Evolutionary conservation across 805 yeast species (phyloP).

Genomic region (Yarrowia sp.): DNA sequence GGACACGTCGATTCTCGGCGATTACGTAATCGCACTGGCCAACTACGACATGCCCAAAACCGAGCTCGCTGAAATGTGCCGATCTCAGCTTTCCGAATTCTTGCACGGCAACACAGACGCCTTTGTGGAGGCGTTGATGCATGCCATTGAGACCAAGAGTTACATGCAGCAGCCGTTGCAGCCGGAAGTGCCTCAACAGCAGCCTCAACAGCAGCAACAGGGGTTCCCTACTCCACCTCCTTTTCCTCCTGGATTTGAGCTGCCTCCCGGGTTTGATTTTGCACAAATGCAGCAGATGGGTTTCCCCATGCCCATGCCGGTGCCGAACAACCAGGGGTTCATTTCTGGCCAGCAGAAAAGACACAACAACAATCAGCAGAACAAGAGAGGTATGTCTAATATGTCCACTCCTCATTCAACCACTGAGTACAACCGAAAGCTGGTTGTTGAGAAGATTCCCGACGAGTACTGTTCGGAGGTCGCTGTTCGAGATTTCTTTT

Average conservation of each 20-base stretch:
- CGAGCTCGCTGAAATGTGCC: constrained; percentile 40
- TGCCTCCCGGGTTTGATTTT: constrained; percentile 23
- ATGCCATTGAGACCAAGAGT: constrained; percentile 34
- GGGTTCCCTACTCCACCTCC: constrained; percentile 12
- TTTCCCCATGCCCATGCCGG: constrained; percentile 29
- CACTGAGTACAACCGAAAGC: constrained; percentile 36
- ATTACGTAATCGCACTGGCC: constrained; percentile 47
- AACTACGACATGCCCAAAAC: constrained; percentile 41
- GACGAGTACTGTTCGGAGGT: constrained; percentile 43
- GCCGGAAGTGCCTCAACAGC: background rate
- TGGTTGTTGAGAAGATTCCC: constrained; percentile 48
- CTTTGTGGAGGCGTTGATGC: constrained; percentile 41
- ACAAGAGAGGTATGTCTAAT: constrained; percentile 22
- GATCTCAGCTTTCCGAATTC: constrained; percentile 44
- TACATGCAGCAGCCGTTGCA: background rate
- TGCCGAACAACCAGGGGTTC: constrained; percentile 33
- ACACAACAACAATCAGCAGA: constrained; percentile 1
- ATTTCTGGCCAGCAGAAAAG: constrained; percentile 30
- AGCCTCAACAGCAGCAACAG: background rate
- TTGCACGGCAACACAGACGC: constrained; percentile 38
- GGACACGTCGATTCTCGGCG: constrained; percentile 46
- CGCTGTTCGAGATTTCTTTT: constrained; percentile 41
- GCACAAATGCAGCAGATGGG: constrained; percentile 25
- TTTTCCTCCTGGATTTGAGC: constrained; percentile 10
- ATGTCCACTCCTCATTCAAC: constrained; percentile 33